Base-by-base conservation (phyloP, 139 green algal genomes). In the Dunaliella sp. region DNA sequence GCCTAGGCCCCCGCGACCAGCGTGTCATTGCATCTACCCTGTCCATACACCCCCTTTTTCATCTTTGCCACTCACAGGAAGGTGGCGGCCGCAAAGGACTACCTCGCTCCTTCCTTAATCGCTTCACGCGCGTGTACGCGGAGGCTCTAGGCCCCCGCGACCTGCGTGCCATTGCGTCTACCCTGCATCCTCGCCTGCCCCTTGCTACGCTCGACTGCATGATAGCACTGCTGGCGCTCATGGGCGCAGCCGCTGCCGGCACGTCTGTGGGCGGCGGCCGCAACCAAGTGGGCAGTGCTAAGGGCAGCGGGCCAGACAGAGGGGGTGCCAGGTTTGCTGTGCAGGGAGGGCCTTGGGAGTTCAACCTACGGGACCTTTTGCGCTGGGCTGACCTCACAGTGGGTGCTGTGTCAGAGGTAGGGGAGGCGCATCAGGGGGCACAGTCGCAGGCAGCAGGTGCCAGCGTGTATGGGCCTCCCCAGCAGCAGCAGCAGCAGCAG, bases 301-400 rank as follows among this genome's bases (percentile, higher is more conserved):
- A n/a, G n/a, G n/a, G n/a, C n/a, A n/a, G n/a, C n/a, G n/a, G n/a
- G n/a, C n/a, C n/a, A n/a, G n/a, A n/a, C n/a, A n/a, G n/a, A n/a
- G 79, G 28, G 36, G 77, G 75, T 1, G 48, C 48, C 16, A 7
- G 48, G 22, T 98, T 98, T 90, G 96, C 90, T 0, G 82, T 86
- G 0, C 86, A 90, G 7, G 97, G 97, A 0, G 95, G 96, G 1
- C 97, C 97, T 16, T 99, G 96, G 96, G 98, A 99, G 88, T 99
- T 99, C 93, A 99, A 99, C 88, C 91, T 99, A 85, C 93, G 98
- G 0, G 98, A 99, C 87, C 89, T 99, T 78, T 91, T 99, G 87
- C 91, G 98, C 34, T 99, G 97, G 97, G 99, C 96, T 48, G 89
- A 98, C 30, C 91, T 99, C 58, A 86, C 95, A 31, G 89, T 92